phyloP scores from a whole-genome alignment of 208 protist species.

The Leishmania tropica region DNA sequence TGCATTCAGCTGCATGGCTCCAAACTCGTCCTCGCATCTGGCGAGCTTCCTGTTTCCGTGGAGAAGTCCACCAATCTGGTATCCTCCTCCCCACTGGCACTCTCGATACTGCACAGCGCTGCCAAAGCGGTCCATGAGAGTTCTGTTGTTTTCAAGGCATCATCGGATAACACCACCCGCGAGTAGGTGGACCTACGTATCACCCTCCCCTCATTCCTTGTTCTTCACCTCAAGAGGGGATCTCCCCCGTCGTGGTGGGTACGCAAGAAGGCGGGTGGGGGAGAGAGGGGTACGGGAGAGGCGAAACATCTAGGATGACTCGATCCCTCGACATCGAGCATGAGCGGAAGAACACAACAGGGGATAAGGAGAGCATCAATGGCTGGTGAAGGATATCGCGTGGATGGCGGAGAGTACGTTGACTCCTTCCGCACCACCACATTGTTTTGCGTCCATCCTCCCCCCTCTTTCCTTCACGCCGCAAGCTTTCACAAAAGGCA shows the following conservation, averaged over 20 bases:
- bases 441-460: background rate
- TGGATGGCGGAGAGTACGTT: background rate
- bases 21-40: background rate
- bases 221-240: background rate
- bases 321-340: background rate
- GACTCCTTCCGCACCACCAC: background rate
- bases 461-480: background rate
- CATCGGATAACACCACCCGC: background rate
- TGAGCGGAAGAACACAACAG: background rate
- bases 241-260: background rate
- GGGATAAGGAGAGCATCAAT: background rate
- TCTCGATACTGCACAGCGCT: background rate
- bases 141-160: background rate
- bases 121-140: background rate
- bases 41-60: background rate
- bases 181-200: background rate
- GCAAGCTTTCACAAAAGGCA: background rate
- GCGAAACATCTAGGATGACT: background rate
- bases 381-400: background rate
- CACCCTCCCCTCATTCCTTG: background rate
- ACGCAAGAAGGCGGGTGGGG: background rate
- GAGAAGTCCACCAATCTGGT: background rate
- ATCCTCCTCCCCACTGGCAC: background rate
- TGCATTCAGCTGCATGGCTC: background rate
- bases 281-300: background rate